Evolutionary conservation across 345 rosid species (phyloP), one percentile per base, ranked within the genome.

Genomic region (Pistacia integerrima): DNA sequence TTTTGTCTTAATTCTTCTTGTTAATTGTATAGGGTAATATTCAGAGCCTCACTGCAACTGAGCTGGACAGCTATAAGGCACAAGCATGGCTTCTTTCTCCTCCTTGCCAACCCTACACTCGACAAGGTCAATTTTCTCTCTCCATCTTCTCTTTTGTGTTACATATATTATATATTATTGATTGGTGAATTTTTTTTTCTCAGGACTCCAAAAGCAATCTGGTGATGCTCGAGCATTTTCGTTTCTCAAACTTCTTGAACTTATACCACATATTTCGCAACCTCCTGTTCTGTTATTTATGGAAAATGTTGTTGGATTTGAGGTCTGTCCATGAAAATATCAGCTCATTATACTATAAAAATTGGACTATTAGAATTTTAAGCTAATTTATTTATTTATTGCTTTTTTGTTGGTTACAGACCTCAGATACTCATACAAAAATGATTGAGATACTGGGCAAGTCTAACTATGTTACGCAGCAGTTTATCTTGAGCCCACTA

Each of bases 11-110:
- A 38, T 41, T 52, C 17, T 55, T 63, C 55, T 73, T 59, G 46
- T 78, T 63, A 73, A 69, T 41, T 8, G 1, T 14, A 20, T 76
- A 95, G 98, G 98, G 98, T 6, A 95, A 95, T 68, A 93, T 93
- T 76, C 97, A 95, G 90, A 90, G 84, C 78, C 90, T 93, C 59
- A 89, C 90, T 82, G 93, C 90, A 73, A 81, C 78, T 60, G 96
- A 95, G 44, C 82, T 95, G 18, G 96, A 93, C 82, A 85, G 59
- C 73, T 90, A 90, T 75, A 75, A 74, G 22, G 94, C 97, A 20
- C 88, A 93, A 41, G 96, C 93, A 7, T 93, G 99, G 98, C 94
- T 95, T 79, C 98, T 95, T 85, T 95, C 97, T 33, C 99, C 98
- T 77, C 99, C 99, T 77, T 95, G 98, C 79, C 99, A 95, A 78